Conservation (phyloP, 805 yeast species). For the Kodamaea neixiangensis region DNA sequence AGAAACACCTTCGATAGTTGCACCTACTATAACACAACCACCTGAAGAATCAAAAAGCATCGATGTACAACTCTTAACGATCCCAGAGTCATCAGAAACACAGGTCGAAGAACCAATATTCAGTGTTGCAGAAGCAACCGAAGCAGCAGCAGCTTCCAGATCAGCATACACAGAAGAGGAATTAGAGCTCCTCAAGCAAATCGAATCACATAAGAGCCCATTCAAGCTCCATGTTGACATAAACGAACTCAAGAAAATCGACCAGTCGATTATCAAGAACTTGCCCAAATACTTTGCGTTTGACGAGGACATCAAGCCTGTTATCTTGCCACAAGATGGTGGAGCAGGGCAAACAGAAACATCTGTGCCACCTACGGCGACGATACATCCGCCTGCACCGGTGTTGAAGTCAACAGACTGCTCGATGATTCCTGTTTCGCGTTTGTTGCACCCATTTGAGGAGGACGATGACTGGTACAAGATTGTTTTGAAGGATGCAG, state of each 20-base stretch:
- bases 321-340: neutral
- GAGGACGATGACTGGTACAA: constrained; percentile 65
- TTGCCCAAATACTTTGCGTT: constrained; percentile 52
- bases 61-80: neutral
- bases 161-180: constrained; percentile 5
- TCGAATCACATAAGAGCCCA: constrained; percentile 26
- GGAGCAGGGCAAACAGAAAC: neutral
- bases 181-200: constrained; percentile 2
- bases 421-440: constrained; percentile 58
- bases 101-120: constrained; percentile 1
- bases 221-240: constrained; percentile 49
- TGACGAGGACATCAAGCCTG: constrained; percentile 28
- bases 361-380: neutral
- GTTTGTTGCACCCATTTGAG: constrained; percentile 63
- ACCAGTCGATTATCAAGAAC: constrained; percentile 48
- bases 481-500: constrained; percentile 47
- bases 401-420: constrained; percentile 29
- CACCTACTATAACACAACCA: neutral
- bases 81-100: neutral
- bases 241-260: constrained; percentile 45
- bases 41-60: neutral
- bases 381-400: constrained; percentile 17
- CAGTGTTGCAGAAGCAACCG: neutral
- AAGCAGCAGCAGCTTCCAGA: neutral
- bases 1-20: neutral